A percentile compares a stretch with the other conserved stretches of the same genome.
Evolutionary conservation across 192 early-diverging fungal genomes (phyloP).

Genomic region (Phycomyces blakesleeanus): DNA sequence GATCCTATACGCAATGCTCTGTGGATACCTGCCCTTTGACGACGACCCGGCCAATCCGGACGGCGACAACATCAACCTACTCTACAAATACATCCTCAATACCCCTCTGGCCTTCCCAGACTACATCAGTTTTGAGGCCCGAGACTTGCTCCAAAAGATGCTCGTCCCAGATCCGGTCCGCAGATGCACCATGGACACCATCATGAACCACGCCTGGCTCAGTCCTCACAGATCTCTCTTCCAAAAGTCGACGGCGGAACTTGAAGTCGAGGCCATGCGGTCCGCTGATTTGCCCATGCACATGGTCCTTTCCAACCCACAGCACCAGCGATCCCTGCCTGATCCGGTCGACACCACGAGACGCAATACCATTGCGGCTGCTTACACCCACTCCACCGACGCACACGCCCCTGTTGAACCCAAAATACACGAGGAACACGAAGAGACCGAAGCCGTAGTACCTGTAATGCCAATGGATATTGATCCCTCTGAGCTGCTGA

Average conservation of each 20-base stretch:
- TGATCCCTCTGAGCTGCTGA: not conserved
- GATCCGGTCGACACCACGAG: conserved; percentile 7
- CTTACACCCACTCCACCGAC: conserved; percentile 7
- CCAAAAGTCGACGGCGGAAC: conserved; percentile 11
- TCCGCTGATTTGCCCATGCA: conserved; percentile 16
- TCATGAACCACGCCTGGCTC: conserved; percentile 66
- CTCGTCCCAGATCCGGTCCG: conserved; percentile 83
- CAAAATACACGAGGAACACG: not conserved
- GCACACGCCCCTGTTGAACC: conserved; percentile 1
- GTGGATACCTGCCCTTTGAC: conserved; percentile 85
- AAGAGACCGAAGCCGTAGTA: not conserved
- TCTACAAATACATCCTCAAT: conserved; percentile 82
- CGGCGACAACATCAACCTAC: conserved; percentile 82
- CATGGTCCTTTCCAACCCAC: conserved; percentile 11
- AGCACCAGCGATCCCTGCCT: conserved; percentile 1
- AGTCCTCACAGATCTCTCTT: conserved; percentile 21
- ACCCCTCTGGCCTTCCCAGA: conserved; percentile 86
- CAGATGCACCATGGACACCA: conserved; percentile 67
- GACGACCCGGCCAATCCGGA: conserved; percentile 89
- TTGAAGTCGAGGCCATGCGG: conserved; percentile 20
- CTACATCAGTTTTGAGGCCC: conserved; percentile 68
- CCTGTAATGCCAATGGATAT: not conserved
- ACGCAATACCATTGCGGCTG: conserved; percentile 14
- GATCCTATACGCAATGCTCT: conserved; percentile 91
- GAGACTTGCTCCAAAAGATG: conserved; percentile 84